Evolutionary conservation across 1,139 yeast species (phyloP), one percentile per base, ranked within the genome.

Genomic region (Saccharomycopsis hybrid): DNA sequence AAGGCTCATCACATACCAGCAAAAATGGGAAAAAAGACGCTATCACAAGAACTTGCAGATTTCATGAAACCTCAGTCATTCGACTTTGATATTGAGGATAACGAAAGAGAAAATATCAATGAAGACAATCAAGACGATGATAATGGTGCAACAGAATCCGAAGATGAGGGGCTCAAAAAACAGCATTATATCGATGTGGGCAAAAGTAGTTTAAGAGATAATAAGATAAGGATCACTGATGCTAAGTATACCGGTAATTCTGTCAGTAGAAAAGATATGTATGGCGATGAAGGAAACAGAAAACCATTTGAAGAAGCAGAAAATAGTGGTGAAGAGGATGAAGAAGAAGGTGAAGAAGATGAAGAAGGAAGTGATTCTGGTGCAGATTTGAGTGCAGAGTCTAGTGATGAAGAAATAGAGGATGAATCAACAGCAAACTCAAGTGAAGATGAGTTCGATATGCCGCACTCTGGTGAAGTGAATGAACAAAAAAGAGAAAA

Each of bases 51-150:
- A 39, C 37, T 52, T 13, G 33, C 47, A 27, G 55, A 52, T 3
- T 41, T 52, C n/a, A 29, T 47, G 31, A 74, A 76, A 55, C 88
- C 94, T 0, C 74, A 68, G 51, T 68, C 66, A 33, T 68, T 69
- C 31, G 96, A 88, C 60, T 78, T 74, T 58, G 97, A 89, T 64
- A 88, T 90, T 43, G 97, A 89, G 62, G 86, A 87, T 61, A 73
- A 70, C 11, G 78, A 71, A 36, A 64, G 65, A 43, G 18, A 18
- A 18, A 18, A 18, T 18, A 62, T 72, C 49, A 72, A 70, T 43
- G 66, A 65, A 41, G 60, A 60, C 3, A 66, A 61, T n/a, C 57
- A 58, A 4, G 62, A 61, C 8, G 65, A 57, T 5, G 60, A 57
- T 11, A 59, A 55, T 1, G 62, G 49, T 38, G 62, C 57, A 60